These are phyloP conservation scores for Lipomyces spencermartinsiae DNA, from an alignment of 805 yeast species.

Conservation along the genomic window DNA sequence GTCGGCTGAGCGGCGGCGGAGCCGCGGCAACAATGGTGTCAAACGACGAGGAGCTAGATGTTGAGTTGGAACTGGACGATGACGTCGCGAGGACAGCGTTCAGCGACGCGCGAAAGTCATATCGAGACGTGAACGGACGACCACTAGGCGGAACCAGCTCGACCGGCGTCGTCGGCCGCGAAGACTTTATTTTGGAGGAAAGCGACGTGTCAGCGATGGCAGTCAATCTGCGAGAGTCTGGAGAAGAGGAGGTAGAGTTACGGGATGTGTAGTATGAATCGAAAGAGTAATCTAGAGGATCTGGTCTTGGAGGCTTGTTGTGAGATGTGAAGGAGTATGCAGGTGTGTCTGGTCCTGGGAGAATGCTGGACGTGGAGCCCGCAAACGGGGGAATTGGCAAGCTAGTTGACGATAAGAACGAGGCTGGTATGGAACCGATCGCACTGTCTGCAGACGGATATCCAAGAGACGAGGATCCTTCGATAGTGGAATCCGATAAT, in stretches of 20 bases:
- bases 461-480: neutral
- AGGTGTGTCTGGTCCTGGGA: neutral
- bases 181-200: slow-evolving; percentile 8
- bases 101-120: slow-evolving; percentile 44
- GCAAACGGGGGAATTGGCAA: neutral
- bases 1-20: slow-evolving; percentile 5
- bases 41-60: neutral
- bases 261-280: slow-evolving; percentile 25
- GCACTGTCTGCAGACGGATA: slow-evolving; percentile 4
- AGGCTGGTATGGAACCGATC: slow-evolving; percentile 3
- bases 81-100: slow-evolving; percentile 28
- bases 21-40: slow-evolving; percentile 8
- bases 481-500: slow-evolving; percentile 23
- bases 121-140: slow-evolving; percentile 41
- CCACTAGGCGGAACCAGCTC: slow-evolving; percentile 31
- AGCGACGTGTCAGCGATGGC: neutral
- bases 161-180: slow-evolving; percentile 30
- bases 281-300: slow-evolving; percentile 27
- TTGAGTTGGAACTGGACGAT: slow-evolving; percentile 24
- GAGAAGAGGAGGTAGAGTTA: neutral
- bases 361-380: neutral
- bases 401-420: neutral
- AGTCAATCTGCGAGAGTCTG: neutral
- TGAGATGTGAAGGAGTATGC: neutral
- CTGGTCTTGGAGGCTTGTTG: slow-evolving; percentile 30